Conservation (phyloP, 192 early-diverging fungal genomes). For the Rhizophagus clarus region DNA sequence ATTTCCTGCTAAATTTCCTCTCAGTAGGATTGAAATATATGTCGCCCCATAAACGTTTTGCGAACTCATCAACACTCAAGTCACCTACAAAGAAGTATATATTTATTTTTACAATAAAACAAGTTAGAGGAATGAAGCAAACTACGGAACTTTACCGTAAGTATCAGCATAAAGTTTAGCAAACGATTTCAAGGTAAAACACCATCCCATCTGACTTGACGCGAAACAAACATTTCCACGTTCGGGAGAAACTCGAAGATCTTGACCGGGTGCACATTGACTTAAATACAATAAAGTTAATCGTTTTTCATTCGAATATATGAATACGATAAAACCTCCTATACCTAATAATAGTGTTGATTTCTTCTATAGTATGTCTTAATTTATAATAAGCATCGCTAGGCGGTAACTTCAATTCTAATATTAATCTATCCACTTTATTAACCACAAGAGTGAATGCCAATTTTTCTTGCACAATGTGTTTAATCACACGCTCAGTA, state of each 20-base stretch:
- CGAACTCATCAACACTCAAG: slow-evolving; percentile 78
- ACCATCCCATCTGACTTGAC: slow-evolving; percentile 87
- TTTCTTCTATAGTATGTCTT: slow-evolving; percentile 93
- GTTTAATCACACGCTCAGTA: slow-evolving; percentile 85
- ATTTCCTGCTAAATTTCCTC: slow-evolving; percentile 79
- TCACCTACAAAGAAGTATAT: slow-evolving; percentile 42
- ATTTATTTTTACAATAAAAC: neutral
- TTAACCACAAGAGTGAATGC: slow-evolving; percentile 89
- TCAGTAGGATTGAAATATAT: slow-evolving; percentile 84
- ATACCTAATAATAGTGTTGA: slow-evolving; percentile 78
- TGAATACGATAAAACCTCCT: neutral
- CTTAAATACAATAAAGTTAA: slow-evolving; percentile 31
- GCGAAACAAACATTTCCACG: slow-evolving; percentile 97
- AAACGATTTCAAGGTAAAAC: slow-evolving; percentile 91
- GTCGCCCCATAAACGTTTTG: slow-evolving; percentile 96
- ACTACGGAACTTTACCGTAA: slow-evolving; percentile 53
- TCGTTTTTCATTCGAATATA: neutral
- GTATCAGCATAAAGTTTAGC: slow-evolving; percentile 86
- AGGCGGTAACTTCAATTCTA: slow-evolving; percentile 96
- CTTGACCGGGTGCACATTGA: slow-evolving; percentile 43
- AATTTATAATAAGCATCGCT: slow-evolving; percentile 97
- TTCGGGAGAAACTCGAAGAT: slow-evolving; percentile 86
- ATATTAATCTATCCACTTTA: slow-evolving; percentile 97
- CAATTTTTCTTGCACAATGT: slow-evolving; percentile 77
- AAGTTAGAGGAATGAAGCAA: neutral